Evolutionary conservation across 2,329 filamentous ascomycete genomes (phyloP).

Genomic region (Ceratocystis alfenasii): DNA sequence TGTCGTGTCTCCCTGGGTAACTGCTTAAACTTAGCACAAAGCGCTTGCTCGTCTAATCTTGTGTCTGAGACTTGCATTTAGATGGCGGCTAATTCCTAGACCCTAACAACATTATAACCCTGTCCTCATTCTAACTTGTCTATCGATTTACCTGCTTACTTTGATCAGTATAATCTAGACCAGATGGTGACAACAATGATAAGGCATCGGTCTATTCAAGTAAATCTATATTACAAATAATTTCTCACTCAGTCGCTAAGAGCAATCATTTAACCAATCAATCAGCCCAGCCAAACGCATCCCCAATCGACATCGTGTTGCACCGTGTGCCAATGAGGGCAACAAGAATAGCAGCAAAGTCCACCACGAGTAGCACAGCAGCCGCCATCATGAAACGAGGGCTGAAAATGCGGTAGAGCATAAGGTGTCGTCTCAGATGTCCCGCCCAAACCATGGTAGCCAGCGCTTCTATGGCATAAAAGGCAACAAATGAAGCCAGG

Average conservation of each 20-base stretch:
- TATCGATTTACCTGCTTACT: too few relatives aligned
- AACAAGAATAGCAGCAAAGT: slow-evolving; percentile 59
- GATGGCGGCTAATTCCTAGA: not conserved
- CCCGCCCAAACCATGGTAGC: slow-evolving; percentile 87
- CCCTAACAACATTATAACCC: not conserved
- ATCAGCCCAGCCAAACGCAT: slow-evolving; percentile 75
- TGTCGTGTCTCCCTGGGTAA: slow-evolving; percentile 12
- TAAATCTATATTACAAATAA: not conserved
- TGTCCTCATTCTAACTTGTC: not conserved
- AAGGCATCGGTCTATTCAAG: not conserved
- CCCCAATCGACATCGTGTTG: slow-evolving; percentile 66
- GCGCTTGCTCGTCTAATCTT: slow-evolving; percentile 1
- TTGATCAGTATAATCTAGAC: too few relatives aligned
- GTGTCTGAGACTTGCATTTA: not conserved
- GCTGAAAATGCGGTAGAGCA: slow-evolving; percentile 90
- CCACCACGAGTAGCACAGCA: slow-evolving; percentile 59
- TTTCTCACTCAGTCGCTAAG: not conserved
- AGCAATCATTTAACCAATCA: slow-evolving; percentile 24
- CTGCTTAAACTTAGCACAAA: not conserved
- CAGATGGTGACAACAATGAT: not conserved
- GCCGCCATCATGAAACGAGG: slow-evolving; percentile 81
- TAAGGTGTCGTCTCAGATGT: slow-evolving; percentile 76
- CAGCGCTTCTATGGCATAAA: slow-evolving; percentile 70
- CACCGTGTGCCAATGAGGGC: slow-evolving; percentile 62
- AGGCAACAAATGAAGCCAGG: slow-evolving; percentile 62